Base-by-base conservation (phyloP, 78 protist species). In the Chrysochromulina parva region DNA sequence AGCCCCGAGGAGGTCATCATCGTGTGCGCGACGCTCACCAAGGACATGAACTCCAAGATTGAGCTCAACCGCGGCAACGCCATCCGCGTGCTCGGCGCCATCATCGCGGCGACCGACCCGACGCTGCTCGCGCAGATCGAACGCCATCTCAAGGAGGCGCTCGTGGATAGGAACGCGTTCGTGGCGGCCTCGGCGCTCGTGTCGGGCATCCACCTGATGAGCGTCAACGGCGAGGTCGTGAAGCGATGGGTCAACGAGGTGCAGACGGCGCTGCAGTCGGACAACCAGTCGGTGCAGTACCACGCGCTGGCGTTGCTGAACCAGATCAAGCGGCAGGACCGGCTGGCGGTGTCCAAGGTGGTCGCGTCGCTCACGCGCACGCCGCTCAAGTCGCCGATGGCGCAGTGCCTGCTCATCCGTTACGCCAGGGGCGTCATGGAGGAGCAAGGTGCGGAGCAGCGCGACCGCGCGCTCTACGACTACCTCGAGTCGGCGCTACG, bases 161-260 rank as follows among this genome's bases (percentile, higher is more conserved):
- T 98, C 74, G 99, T 98, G 50, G 98, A 98, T 93, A 89, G 93
- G 58, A 95, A 97, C 90, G 94, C 97, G 52, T 73, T 90, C 69
- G 99, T 98, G 48, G 92, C 98, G 38, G 92, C 96, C 16, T 96
- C 99, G 17, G 99, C 99, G 54, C 92, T 98, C 10, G 98, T 98
- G 22, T 95, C 99, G 2, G 95, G 98, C 69, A 76, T 96, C 50
- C 98, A 96, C 84, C 89, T 98, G 76, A 90, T 91, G 80, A 3
- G 47, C 91, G 24, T 55, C 55, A 89, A 84, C 71, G 96, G 96
- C 54, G 98, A 97, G 16, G 93, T 96, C 82, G 98, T 97, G 54
- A 88, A 80, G 84, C 91, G 97, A 1, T 97, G 98, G 98, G 84
- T 80, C 52, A 85, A 82, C 88, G 97, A 97, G 87, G 94, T 96